Evolutionary conservation across 225 moss, liverwort and hornwort genomes (phyloP).

Genomic region (Polytrichum commune): DNA sequence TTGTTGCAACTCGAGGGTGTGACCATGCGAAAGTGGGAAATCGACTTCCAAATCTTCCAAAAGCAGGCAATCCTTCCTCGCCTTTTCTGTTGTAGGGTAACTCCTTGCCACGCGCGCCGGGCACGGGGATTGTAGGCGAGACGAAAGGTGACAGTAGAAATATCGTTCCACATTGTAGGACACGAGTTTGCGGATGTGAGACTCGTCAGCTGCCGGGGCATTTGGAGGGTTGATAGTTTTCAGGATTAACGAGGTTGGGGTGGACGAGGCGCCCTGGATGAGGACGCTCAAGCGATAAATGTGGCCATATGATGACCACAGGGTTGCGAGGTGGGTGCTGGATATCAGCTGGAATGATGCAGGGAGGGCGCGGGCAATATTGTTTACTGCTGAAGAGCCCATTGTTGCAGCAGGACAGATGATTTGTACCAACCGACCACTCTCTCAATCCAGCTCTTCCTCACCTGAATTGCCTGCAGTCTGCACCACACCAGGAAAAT

Average conservation of each 20-base stretch:
- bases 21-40: conserved; percentile 39
- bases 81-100: conserved; percentile 23
- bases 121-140: conserved; percentile 17
- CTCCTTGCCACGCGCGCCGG: conserved; percentile 31
- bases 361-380: conserved; percentile 28
- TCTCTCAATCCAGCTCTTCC: background rate
- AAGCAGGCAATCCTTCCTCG: conserved; percentile 32
- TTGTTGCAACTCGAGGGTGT: conserved; percentile 31
- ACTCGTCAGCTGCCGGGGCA: conserved; percentile 31
- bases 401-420: conserved; percentile 5
- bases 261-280: conserved; percentile 9
- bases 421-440: background rate
- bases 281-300: conserved; percentile 42
- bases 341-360: conserved; percentile 34
- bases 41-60: conserved; percentile 47
- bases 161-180: conserved; percentile 51
- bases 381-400: conserved; percentile 18
- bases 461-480: background rate
- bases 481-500: background rate
- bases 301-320: conserved; percentile 57
- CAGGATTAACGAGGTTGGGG: conserved; percentile 34
- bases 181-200: conserved; percentile 50
- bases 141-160: conserved; percentile 37
- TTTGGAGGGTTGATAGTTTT: conserved; percentile 39
- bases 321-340: conserved; percentile 30